Base-by-base conservation (phyloP, 257 asterid genomes). In the Schizonepeta tenuifolia region DNA sequence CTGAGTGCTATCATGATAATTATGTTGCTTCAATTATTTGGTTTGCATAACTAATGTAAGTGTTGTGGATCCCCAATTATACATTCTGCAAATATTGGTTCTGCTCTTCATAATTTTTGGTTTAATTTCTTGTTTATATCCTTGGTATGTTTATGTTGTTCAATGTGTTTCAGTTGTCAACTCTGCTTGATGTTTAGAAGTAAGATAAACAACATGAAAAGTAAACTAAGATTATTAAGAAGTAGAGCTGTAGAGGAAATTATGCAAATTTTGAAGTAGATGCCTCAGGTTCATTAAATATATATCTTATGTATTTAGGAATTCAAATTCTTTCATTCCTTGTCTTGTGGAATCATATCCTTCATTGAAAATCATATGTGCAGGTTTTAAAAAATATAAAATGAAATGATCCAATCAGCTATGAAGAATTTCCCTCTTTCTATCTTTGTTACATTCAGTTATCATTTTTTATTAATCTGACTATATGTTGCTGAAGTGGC, bases 41-140 rank as follows among this genome's bases (percentile, higher is more conserved):
- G 38, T 65, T 72, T 22, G 61, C 33, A 53, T 33, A 14, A 10
- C 38, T 17, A 10, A n/a, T 9, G 15, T 53, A n/a, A 28, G 6
- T 55, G 73, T 55, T 64, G 44, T 1, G 14, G 54, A 20, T 74
- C 69, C 61, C 50, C 41, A 61, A 46, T 60, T 8, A 38, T 21
- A 31, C 46, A 54, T 31, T 43, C 15, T 47, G 58, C 65, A 36
- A 55, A 31, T 18, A 22, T 18, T 40, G 18, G 38, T 20, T 53
- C 17, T 11, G 21, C 24, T 17, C 50, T 49, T 65, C 18, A 8
- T 55, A 9, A 17, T 44, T 63, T 46, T 62, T 31, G 12, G 58
- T 26, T 24, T 51, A 20, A n/a, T 4, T 61, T 66, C 20, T 40
- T 69, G 9, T 70, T 69, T 40, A 15, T 26, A 2, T 26, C 44